Percentiles rank a stretch among this genome's conserved stretches.
phyloP scores from a whole-genome alignment of 768 basidiomycete species.

The Podaxis sp. region DNA sequence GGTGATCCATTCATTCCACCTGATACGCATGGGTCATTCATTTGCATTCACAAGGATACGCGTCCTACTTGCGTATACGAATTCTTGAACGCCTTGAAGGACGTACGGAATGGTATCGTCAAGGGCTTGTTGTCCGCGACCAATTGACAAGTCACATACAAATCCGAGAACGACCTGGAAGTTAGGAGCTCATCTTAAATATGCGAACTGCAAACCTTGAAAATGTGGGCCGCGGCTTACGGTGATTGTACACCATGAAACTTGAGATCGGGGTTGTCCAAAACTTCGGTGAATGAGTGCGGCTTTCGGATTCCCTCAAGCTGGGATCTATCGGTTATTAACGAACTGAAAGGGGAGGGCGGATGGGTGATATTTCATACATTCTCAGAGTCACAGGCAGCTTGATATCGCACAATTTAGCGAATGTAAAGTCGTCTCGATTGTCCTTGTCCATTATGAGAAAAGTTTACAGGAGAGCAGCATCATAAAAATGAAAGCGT shows the following conservation, averaged over 20 bases:
- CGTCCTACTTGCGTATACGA: conserved; percentile 57
- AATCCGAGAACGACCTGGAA: conserved; percentile 79
- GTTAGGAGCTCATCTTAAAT: conserved; percentile 24
- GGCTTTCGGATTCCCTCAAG: conserved; percentile 79
- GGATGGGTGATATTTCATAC: conserved; percentile 32
- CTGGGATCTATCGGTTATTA: conserved; percentile 53
- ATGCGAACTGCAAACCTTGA: conserved; percentile 9
- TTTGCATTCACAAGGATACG: neutral
- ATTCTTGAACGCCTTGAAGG: conserved; percentile 89
- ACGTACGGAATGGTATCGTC: conserved; percentile 87
- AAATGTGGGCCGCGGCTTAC: conserved; percentile 54
- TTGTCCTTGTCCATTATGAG: conserved; percentile 48
- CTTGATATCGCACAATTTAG: conserved; percentile 85
- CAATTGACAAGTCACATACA: conserved; percentile 91
- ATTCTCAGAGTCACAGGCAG: conserved; percentile 84
- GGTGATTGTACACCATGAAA: conserved; percentile 81
- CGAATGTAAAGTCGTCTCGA: conserved; percentile 90
- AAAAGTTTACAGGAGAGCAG: neutral
- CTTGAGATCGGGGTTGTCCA: conserved; percentile 77
- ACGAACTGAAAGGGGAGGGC: neutral
- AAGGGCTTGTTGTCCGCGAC: conserved; percentile 91
- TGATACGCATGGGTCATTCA: conserved; percentile 21
- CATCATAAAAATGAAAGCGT: neutral
- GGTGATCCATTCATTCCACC: conserved; percentile 96
- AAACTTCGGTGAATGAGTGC: conserved; percentile 68